Base-by-base conservation (phyloP, 352 stramenopile genomes). In the Discostella stelligera region DNA sequence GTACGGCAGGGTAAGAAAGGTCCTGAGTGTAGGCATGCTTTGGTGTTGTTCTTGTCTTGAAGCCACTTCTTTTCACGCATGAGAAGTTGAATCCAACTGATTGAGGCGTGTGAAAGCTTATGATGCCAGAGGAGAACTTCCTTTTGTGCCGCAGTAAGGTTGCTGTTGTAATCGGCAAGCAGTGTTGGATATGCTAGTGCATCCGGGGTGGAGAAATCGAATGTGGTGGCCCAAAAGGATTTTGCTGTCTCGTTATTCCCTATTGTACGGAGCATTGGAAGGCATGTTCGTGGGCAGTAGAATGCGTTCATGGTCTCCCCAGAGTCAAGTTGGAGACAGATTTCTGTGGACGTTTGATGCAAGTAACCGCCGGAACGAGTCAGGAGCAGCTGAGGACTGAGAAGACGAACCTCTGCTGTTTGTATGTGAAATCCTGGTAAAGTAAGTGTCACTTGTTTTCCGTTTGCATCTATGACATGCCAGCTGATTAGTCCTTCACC, bases 81-180 rank as follows among this genome's bases (percentile, higher is more conserved):
- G 3, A 85, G 30, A n/a, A 44, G 25, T 46, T 85, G 76, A 25
- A 84, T 41, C 23, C 59, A 58, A 27, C 14, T 25, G 37, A 79
- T 68, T 13, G 39, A 37, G 0, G 77, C 20, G 52, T 85, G 27
- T 5, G 27, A 32, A 5, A 32, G 27, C 5, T 32, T 32, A 32
- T 32, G 27, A 5, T 32, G 27, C 71, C 71, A 85, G 11, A 62
- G 48, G 3, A 89, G 46, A 11, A 87, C 20, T 49, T 87, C 75
- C 41, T 82, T 82, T 48, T 84, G 53, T 44, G 67, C 27, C 20
- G 18, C 0, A 50, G 48, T 68, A 0, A 89, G 55, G 49, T 87
- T 89, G 1, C 16, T 8, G 61, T 89, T 89, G 0, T 0, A 18
- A 27, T 55, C n/a, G 25, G 20, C 16, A 23, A 55, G 16, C 25